Base-by-base conservation (phyloP, 2,329 filamentous ascomycete genomes). In the Ilyonectria mors-panacis region DNA sequence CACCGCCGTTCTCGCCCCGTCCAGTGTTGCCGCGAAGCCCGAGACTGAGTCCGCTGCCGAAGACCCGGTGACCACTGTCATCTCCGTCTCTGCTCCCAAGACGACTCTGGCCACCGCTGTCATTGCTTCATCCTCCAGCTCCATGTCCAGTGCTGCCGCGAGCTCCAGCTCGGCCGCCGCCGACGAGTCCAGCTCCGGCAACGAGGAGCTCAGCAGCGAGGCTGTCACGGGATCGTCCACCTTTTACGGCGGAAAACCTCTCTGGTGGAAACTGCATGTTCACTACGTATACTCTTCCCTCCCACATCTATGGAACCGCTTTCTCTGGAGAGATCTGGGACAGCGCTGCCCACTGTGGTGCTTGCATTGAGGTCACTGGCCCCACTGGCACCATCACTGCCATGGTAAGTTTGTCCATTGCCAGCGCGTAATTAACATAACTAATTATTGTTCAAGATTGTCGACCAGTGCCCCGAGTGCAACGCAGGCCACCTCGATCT, bases 181-280 rank as follows among this genome's bases (percentile, higher is more conserved):
- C 19, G 53, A 58, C 23, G 58, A 9, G 15, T 64, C 68, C 9
- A 33, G 21, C 2, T 45, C 69, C 10, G 65, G 53, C 6, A 47
- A 54, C 15, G 53, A 59, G 17, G 47, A 61, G 9, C 58, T 76
- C 4, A 63, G 65, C 1, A 64, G 68, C 4, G 30, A 39, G 0
- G 63, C 70, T 0, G 51, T 67, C 56, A 65, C 73, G 19, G 75
- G 75, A 21, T 64, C 65, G 0, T 77, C 76, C 2, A 88, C 87
- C 53, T 87, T 82, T 70, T 89, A 89, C 73, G 84, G 85, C 35
- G 87, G 88, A 33, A 33, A 87, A 89, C 75, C 76, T 89, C 2
- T 77, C 79, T 6, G 89, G 89, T 44, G 91, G 91, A 68, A 85
- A 84, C 65, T 93, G 91, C 79, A 88, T 86, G 13, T 92, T 92